Evolutionary conservation across 352 stramenopile genomes (phyloP).

Genomic region (Globisporangium abappressorium): DNA sequence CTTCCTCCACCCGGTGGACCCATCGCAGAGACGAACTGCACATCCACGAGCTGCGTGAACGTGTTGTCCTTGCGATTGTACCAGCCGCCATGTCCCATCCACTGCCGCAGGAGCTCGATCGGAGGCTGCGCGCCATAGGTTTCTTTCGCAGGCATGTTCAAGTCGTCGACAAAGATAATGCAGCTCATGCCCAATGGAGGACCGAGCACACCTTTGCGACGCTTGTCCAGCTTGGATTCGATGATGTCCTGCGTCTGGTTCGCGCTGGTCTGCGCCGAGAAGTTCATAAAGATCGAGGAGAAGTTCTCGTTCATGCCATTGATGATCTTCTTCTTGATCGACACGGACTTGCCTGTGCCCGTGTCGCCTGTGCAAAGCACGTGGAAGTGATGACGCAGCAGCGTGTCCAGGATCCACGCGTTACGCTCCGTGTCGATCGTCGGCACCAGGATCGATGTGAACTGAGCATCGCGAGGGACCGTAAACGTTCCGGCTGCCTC

Average conservation of each 20-base stretch:
- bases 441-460: conserved; percentile 90
- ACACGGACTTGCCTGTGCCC: conserved; percentile 93
- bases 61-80: conserved; percentile 94
- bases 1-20: conserved; percentile 89
- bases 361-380: conserved; percentile 91
- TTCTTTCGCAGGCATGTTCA: conserved; percentile 95
- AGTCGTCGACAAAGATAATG: conserved; percentile 93
- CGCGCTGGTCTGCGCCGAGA: conserved; percentile 90
- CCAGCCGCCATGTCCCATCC: conserved; percentile 93
- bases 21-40: conserved; percentile 93
- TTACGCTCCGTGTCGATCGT: conserved; percentile 93
- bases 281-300: conserved; percentile 91
- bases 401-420: conserved; percentile 88
- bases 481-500: conserved; percentile 41
- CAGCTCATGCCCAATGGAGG: conserved; percentile 88
- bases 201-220: conserved; percentile 90
- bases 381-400: conserved; percentile 87
- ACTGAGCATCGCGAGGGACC: conserved; percentile 73
- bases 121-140: conserved; percentile 92
- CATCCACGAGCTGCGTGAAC: conserved; percentile 90
- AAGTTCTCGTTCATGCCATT: conserved; percentile 76
- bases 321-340: conserved; percentile 92
- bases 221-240: conserved; percentile 93
- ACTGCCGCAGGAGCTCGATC: conserved; percentile 92
- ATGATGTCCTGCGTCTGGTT: conserved; percentile 95